Evolutionary conservation across 2,329 filamentous ascomycete genomes (phyloP), one percentile per base, ranked within the genome.

Genomic region (Aspergillus novofumigatus): DNA sequence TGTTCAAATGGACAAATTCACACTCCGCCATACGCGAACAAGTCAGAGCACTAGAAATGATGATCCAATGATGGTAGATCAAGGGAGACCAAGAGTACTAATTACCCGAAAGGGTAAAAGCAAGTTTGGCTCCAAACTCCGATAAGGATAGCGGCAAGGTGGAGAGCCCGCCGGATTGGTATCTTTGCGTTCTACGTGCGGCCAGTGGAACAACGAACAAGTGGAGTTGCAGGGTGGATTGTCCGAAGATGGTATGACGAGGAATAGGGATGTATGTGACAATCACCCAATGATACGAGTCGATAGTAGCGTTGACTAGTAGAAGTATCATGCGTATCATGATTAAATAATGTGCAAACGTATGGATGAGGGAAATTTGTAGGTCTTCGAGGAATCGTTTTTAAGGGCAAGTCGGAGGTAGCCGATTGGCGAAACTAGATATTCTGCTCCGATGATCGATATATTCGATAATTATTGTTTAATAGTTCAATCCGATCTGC

Each of bases 81-180:
- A 10, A 38, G n/a, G 4, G 20, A 23, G 14, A 10, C 58, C 59
- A 63, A 65, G 62, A 60, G 47, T 51, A 44, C 54, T 49, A 52
- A 32, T 57, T 63, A 48, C 63, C 61, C 53, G 47, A 65, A 64
- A 54, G 20, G 53, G 64, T 51, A 65, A 66, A 66, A 66, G 64
- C 50, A 66, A 56, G 54, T 51, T 52, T 57, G 54, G 47, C 38
- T 41, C 52, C 42, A 58, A 51, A 21, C 56, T 49, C 3, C 51
- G 48, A 59, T 52, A 56, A 48, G 59, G 14, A 52, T 58, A 62
- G 59, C 38, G 53, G 49, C 28, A 21, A 29, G 10, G 47, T 45
- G 47, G 52, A 42, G 29, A 25, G 45, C 53, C 38, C 38, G 55
- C 32, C 47, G 52, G 21, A 47, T 47, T 47, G 21, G 44, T 47